Percentiles rank a stretch among this genome's conserved stretches.
These are phyloP conservation scores for Solanum lignicaule DNA, from an alignment of 257 asterid genomes.

Conservation along the genomic window DNA sequence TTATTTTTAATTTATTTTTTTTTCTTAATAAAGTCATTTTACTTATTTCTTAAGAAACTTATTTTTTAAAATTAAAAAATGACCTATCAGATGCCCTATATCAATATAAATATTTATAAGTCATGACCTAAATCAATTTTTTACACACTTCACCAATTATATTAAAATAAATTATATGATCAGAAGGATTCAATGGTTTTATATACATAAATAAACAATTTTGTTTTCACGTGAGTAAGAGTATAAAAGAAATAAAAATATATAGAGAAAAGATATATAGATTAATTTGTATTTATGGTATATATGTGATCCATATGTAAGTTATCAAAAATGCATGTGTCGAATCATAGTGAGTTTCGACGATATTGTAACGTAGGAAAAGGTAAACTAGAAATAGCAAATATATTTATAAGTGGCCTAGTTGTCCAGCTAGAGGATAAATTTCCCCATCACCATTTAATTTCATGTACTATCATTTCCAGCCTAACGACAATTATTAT, in stretches of 20 bases:
- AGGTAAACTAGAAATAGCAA: not conserved
- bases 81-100: too few relatives aligned
- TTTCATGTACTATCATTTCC: not conserved
- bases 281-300: not conserved
- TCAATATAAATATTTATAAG: too few relatives aligned
- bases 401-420: not conserved
- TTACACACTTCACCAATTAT: not conserved
- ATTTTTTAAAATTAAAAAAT: too few relatives aligned
- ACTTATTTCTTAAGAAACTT: too few relatives aligned
- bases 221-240: not conserved
- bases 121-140: too few relatives aligned
- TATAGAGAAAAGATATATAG: not conserved
- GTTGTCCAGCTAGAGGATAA: slow-evolving; percentile 1
- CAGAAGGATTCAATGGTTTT: too few relatives aligned
- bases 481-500: not conserved
- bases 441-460: slow-evolving; percentile 6
- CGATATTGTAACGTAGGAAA: not conserved
- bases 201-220: too few relatives aligned
- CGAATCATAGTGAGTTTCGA: not conserved
- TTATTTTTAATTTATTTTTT: too few relatives aligned
- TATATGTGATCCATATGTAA: not conserved
- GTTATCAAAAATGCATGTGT: not conserved
- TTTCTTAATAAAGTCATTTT: too few relatives aligned
- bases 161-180: too few relatives aligned
- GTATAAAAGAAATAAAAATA: not conserved